phyloP scores from a whole-genome alignment of 1,139 yeast species.

The Meyerozyma carpophila region DNA sequence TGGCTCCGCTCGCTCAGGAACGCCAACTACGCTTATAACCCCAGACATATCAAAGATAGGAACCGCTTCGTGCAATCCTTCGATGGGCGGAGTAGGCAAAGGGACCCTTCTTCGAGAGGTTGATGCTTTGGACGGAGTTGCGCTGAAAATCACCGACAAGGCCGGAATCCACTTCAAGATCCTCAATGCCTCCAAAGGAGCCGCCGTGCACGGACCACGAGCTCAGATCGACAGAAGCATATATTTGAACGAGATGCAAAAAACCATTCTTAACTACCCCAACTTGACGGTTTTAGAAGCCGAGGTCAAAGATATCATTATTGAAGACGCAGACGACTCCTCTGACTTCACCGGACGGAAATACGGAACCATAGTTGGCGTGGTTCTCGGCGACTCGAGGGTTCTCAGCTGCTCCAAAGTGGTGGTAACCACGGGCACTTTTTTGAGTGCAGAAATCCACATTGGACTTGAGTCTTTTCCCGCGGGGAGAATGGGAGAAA shows the following conservation, averaged over 20 bases:
- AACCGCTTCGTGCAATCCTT: slow-evolving; percentile 95
- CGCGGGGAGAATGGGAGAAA: slow-evolving; percentile 92
- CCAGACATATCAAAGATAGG: slow-evolving; percentile 77
- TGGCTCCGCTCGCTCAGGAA: slow-evolving; percentile 84
- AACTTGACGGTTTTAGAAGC: slow-evolving; percentile 63
- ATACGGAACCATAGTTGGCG: slow-evolving; percentile 55
- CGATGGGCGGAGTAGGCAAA: slow-evolving; percentile 98
- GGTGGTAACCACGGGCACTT: slow-evolving; percentile 94
- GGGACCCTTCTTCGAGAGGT: slow-evolving; percentile 90
- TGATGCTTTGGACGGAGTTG: slow-evolving; percentile 94
- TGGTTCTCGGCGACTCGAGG: slow-evolving; percentile 63
- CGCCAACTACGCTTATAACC: slow-evolving; percentile 68
- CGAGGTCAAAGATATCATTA: slow-evolving; percentile 79
- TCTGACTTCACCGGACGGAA: slow-evolving; percentile 29
- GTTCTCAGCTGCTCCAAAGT: slow-evolving; percentile 59
- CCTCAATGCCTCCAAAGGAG: slow-evolving; percentile 82
- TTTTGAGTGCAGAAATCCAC: slow-evolving; percentile 90
- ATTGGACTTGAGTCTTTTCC: slow-evolving; percentile 77
- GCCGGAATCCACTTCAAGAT: slow-evolving; percentile 93
- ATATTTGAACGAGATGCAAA: slow-evolving; percentile 78
- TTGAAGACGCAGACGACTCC: slow-evolving; percentile 15
- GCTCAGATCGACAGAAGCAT: slow-evolving; percentile 90
- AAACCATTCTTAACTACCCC: slow-evolving; percentile 51
- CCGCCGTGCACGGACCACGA: slow-evolving; percentile 98
- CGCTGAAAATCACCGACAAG: slow-evolving; percentile 75